These are phyloP conservation scores for Zygosaccharomyces pseudorouxii DNA, from an alignment of 805 yeast genomes.

Conservation along the genomic window DNA sequence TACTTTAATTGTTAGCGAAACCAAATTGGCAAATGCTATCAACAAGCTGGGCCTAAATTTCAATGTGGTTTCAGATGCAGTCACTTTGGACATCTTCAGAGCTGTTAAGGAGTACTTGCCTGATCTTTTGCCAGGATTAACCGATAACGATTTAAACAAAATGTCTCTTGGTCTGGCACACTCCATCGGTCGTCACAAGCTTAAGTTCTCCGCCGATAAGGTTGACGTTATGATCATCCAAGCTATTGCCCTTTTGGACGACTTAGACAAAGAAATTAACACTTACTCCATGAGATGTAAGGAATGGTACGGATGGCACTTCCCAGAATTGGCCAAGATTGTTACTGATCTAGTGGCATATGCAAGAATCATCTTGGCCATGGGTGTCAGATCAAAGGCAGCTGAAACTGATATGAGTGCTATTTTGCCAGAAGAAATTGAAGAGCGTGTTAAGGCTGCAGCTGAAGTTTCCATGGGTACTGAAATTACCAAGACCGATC, in stretches of 20 bases:
- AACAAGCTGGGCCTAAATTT: conserved; percentile 88
- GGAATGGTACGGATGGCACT: conserved; percentile 99
- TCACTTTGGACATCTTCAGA: conserved; percentile 89
- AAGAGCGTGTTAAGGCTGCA: conserved; percentile 87
- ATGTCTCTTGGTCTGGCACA: conserved; percentile 99
- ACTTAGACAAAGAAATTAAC: conserved; percentile 94
- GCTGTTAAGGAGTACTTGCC: conserved; percentile 93
- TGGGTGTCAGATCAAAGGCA: conserved; percentile 94
- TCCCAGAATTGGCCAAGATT: conserved; percentile 98
- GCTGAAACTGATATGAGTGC: conserved; percentile 84
- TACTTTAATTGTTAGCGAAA: conserved; percentile 85
- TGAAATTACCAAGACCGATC: conserved; percentile 88
- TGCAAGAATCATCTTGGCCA: conserved; percentile 86
- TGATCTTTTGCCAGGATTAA: conserved; percentile 87
- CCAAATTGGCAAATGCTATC: conserved; percentile 93
- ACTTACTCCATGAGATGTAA: conserved; percentile 98
- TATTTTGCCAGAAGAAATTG: conserved; percentile 88
- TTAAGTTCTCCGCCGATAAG: conserved; percentile 95
- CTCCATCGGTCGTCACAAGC: conserved; percentile 96
- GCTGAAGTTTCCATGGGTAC: conserved; percentile 99
- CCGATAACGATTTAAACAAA: conserved; percentile 76
- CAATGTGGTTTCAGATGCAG: conserved; percentile 90
- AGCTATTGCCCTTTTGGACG: conserved; percentile 95
- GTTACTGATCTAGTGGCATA: conserved; percentile 93
- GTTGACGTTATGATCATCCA: conserved; percentile 99